phyloP scores from a whole-genome alignment of 495 filamentous ascomycete species.

The Neurospora africana region DNA sequence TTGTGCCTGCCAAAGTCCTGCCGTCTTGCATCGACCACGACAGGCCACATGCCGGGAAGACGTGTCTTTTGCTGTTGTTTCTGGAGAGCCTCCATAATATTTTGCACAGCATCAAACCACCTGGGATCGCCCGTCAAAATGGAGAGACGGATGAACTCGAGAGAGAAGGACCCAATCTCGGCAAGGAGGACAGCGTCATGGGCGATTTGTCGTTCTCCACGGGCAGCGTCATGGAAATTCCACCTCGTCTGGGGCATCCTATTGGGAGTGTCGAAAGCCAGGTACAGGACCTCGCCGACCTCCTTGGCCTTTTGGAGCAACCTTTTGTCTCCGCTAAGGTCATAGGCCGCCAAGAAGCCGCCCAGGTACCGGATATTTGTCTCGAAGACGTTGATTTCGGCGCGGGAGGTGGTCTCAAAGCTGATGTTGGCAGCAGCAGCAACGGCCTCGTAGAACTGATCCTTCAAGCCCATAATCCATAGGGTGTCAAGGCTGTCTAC shows the following conservation, averaged over 20 bases:
- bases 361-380: slow-evolving; percentile 74
- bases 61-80: slow-evolving; percentile 51
- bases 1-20: slow-evolving; percentile 19
- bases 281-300: slow-evolving; percentile 72
- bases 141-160: slow-evolving; percentile 80
- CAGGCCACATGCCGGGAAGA: slow-evolving; percentile 53
- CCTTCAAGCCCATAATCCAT: slow-evolving; percentile 87
- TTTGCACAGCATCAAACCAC: slow-evolving; percentile 79
- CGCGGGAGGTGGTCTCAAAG: slow-evolving; percentile 58
- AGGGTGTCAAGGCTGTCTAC: slow-evolving; percentile 86
- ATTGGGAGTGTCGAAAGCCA: slow-evolving; percentile 85
- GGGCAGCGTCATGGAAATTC: slow-evolving; percentile 28
- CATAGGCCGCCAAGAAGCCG: slow-evolving; percentile 65
- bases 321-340: slow-evolving; percentile 56
- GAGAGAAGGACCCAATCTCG: slow-evolving; percentile 65
- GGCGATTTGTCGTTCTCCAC: slow-evolving; percentile 23
- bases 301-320: slow-evolving; percentile 73
- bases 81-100: slow-evolving; percentile 66
- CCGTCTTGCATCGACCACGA: slow-evolving; percentile 25
- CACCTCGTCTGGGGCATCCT: slow-evolving; percentile 76
- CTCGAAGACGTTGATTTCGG: slow-evolving; percentile 62
- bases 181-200: slow-evolving; percentile 26
- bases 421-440: slow-evolving; percentile 66
- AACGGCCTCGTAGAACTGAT: slow-evolving; percentile 85
- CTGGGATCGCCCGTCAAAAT: slow-evolving; percentile 70